Conservation (phyloP, 805 yeast genomes). For the Metahyphopichia silvanorum region DNA sequence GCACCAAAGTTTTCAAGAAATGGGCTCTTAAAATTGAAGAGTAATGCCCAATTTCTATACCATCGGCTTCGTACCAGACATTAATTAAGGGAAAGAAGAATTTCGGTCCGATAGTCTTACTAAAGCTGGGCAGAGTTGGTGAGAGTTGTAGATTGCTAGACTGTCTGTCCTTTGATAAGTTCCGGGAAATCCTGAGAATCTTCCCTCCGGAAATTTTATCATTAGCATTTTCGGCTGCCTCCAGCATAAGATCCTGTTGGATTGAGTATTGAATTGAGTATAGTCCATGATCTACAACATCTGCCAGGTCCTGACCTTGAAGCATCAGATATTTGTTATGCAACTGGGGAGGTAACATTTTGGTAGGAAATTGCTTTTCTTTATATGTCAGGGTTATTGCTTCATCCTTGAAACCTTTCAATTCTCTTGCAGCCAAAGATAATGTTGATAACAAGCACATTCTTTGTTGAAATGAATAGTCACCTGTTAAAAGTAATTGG, state of each 20-base stretch:
- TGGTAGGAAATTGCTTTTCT: slow-evolving; percentile 29
- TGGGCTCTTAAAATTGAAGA: slow-evolving; percentile 55
- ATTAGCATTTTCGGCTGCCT: slow-evolving; percentile 26
- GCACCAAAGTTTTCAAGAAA: slow-evolving; percentile 53
- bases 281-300: slow-evolving; percentile 1
- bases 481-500: slow-evolving; percentile 59
- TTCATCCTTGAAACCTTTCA: slow-evolving; percentile 59
- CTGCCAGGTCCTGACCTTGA: not conserved
- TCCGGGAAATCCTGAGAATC: slow-evolving; percentile 40
- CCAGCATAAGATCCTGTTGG: slow-evolving; percentile 32
- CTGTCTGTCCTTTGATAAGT: slow-evolving; percentile 15
- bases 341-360: slow-evolving; percentile 43
- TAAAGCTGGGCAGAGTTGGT: slow-evolving; percentile 31
- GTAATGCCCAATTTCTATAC: slow-evolving; percentile 47
- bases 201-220: slow-evolving; percentile 37
- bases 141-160: slow-evolving; percentile 4
- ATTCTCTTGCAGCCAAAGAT: slow-evolving; percentile 70
- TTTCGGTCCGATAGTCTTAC: slow-evolving; percentile 38
- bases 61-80: slow-evolving; percentile 47
- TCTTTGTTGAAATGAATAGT: slow-evolving; percentile 78
- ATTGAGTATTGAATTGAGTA: slow-evolving; percentile 13
- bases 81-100: slow-evolving; percentile 55
- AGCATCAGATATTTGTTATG: slow-evolving; percentile 23
- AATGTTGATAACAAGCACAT: slow-evolving; percentile 64
- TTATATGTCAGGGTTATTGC: slow-evolving; percentile 33